These are phyloP conservation scores for Arachis hypogaea DNA, from an alignment of 306 rosid genomes.

Conservation along the genomic window DNA sequence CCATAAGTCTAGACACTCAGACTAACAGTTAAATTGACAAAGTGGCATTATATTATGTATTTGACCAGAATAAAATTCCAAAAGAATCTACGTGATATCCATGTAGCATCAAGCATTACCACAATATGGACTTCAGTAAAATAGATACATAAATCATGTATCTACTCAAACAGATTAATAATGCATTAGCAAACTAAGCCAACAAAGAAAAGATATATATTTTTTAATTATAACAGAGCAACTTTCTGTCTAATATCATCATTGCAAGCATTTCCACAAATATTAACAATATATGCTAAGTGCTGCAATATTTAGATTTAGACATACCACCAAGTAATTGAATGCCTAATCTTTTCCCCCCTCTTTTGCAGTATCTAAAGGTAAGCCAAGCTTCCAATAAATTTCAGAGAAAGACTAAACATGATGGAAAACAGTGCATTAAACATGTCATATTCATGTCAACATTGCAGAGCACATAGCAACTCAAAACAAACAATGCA, in stretches of 20 bases:
- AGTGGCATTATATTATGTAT: no score
- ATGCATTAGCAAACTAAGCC: constrained; percentile 3
- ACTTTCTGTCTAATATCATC: background rate
- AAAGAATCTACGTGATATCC: no score
- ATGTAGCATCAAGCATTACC: no score
- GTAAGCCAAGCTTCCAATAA: background rate
- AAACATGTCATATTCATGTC: constrained; percentile 6
- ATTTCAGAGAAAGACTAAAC: background rate
- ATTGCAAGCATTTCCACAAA: background rate
- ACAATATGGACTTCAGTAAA: no score
- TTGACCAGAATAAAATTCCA: no score
- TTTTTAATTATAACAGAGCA: background rate
- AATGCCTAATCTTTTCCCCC: background rate
- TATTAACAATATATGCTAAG: background rate
- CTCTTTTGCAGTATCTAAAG: background rate
- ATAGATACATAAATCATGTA: no score
- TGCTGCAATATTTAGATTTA: background rate
- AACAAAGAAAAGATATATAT: background rate
- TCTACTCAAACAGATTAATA: no score
- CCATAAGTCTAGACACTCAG: background rate
- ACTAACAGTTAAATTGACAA: no score
- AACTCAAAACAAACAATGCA: background rate
- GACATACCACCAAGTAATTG: background rate
- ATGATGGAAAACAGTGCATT: background rate
- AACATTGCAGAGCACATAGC: background rate